Evolutionary conservation across 192 early-diverging fungal species (phyloP).

Genomic region (Mortierella antarctica): DNA sequence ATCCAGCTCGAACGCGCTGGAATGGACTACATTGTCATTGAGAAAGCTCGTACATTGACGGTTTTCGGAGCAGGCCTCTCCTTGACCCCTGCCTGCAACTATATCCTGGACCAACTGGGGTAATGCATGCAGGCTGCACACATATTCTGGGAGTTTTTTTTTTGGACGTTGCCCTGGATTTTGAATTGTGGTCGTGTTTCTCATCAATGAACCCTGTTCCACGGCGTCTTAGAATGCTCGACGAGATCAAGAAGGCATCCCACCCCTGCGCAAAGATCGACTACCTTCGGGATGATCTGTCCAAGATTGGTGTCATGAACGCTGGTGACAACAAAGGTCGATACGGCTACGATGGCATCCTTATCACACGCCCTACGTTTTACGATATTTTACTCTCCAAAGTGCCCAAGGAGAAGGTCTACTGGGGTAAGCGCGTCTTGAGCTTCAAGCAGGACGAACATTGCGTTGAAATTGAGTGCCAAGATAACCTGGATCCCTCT

Average conservation of each 20-base stretch:
- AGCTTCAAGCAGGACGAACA: constrained; percentile 10
- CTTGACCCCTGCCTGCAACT: constrained; percentile 30
- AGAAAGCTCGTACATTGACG: constrained; percentile 11
- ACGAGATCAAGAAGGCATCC: constrained; percentile 10
- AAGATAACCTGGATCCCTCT: background rate
- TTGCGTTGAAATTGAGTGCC: constrained; percentile 11
- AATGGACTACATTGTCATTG: constrained; percentile 27
- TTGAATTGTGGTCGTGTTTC: background rate
- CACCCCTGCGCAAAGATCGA: constrained; percentile 26
- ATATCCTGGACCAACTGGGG: constrained; percentile 27
- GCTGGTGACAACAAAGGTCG: constrained; percentile 1
- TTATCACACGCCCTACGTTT: constrained; percentile 18
- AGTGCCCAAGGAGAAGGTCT: constrained; percentile 22
- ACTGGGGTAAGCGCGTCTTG: constrained; percentile 21
- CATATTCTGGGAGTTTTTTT: background rate
- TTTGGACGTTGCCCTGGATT: background rate
- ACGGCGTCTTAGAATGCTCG: background rate
- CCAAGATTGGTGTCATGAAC: constrained; percentile 23
- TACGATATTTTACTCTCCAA: constrained; percentile 19
- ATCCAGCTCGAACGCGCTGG: constrained; percentile 29
- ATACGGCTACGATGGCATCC: constrained; percentile 25
- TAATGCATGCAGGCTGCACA: background rate
- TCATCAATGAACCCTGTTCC: background rate
- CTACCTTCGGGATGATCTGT: constrained; percentile 25
- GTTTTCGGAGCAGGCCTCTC: constrained; percentile 19